Conservation (phyloP, 2,329 filamentous ascomycete genomes). For the Phialemoniopsis sp. region DNA sequence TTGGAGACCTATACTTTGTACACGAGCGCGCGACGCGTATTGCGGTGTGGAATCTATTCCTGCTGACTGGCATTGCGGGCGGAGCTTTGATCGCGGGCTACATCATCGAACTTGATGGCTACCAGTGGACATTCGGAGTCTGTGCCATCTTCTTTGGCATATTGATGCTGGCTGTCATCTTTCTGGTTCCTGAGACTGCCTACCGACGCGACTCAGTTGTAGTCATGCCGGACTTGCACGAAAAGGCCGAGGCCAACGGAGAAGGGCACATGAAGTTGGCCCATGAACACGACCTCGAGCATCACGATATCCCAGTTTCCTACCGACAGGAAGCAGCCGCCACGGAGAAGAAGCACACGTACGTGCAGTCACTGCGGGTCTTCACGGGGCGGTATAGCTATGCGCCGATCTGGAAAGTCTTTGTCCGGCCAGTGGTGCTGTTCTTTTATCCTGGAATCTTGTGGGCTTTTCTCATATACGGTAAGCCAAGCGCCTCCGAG, state of each 20-base stretch:
- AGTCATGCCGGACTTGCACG: constrained; percentile 4
- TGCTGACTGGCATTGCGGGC: constrained; percentile 33
- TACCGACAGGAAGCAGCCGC: background rate
- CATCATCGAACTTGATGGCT: constrained; percentile 33
- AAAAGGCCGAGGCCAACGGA: constrained; percentile 1
- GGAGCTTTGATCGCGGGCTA: constrained; percentile 33
- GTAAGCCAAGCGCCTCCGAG: constrained; percentile 25
- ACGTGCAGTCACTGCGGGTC: constrained; percentile 23
- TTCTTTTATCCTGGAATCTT: constrained; percentile 46
- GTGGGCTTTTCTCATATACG: constrained; percentile 45
- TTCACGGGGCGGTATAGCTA: constrained; percentile 29
- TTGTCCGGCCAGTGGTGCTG: constrained; percentile 39
- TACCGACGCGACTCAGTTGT: constrained; percentile 29
- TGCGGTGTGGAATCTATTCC: constrained; percentile 34
- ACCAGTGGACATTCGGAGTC: constrained; percentile 41
- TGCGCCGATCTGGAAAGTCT: constrained; percentile 33
- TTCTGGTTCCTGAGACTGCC: constrained; percentile 47
- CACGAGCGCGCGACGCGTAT: constrained; percentile 39
- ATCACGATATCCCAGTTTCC: background rate
- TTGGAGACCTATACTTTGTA: constrained; percentile 40
- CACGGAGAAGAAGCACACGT: constrained; percentile 24
- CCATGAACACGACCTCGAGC: constrained; percentile 10
- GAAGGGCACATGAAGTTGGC: constrained; percentile 10
- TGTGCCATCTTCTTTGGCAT: constrained; percentile 39
- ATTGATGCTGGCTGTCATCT: constrained; percentile 34